A percentile compares a stretch with the other conserved stretches of the same genome.
phyloP scores from a whole-genome alignment of 495 filamentous ascomycete genomes.

The Xylaria telfairii region DNA sequence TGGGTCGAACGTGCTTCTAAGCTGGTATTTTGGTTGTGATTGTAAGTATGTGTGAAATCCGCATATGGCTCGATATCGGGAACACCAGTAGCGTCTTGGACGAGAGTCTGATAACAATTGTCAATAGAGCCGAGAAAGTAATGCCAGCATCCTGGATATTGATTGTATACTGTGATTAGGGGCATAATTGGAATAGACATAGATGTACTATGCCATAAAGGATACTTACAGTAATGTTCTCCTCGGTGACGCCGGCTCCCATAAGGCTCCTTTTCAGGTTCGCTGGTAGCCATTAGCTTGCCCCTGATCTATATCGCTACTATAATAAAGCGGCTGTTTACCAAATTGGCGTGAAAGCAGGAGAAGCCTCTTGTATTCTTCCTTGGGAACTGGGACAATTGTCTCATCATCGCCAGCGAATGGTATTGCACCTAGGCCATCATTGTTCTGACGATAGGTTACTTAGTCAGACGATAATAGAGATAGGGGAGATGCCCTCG shows the following conservation, averaged over 20 bases:
- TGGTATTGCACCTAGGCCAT: constrained; percentile 8
- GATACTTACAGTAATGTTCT: constrained; percentile 63
- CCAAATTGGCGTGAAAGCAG: constrained; percentile 42
- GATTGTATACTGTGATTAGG: not conserved
- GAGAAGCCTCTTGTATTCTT: constrained; percentile 44
- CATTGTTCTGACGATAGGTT: constrained; percentile 13
- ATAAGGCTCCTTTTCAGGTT: constrained; percentile 68
- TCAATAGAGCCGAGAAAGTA: constrained; percentile 9
- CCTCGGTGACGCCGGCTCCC: constrained; percentile 65
- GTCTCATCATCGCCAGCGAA: constrained; percentile 5
- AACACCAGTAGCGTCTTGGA: constrained; percentile 49
- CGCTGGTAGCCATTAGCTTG: constrained; percentile 46
- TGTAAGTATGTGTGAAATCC: constrained; percentile 22
- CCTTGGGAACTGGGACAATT: constrained; percentile 35
- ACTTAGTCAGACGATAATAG: constrained; percentile 12
- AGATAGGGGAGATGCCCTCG: not conserved
- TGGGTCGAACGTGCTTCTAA: constrained; percentile 36
- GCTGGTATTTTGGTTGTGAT: constrained; percentile 35
- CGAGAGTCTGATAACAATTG: constrained; percentile 51
- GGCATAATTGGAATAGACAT: not conserved
- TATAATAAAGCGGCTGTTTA: constrained; percentile 26
- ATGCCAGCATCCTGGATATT: not conserved
- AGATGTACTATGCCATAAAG: not conserved
- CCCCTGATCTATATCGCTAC: not conserved
- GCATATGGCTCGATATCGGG: constrained; percentile 29